Evolutionary conservation across 331 rosid species (phyloP), one percentile per base, ranked within the genome.

Genomic region (Stylosanthes scabra): DNA sequence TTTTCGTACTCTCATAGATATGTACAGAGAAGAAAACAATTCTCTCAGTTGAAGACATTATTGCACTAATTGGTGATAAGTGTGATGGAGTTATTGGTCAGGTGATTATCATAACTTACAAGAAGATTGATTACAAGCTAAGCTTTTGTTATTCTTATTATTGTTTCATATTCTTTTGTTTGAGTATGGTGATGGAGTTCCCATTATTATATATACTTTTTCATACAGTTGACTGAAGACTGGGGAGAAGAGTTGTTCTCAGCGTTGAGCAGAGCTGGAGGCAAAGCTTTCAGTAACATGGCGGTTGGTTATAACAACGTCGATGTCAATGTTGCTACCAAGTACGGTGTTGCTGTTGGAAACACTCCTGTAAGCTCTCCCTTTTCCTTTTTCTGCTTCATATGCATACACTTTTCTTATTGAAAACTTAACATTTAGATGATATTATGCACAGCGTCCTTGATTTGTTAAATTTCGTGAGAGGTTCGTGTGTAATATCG

Each of bases 1-100:
- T 41, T 5, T 42, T 12, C 27, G 34, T 68, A 68, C 45, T 66
- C 12, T 68, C 14, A 12, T 31, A 95, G 97, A 90, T 95, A 78
- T 95, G 99, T 66, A 92, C 97, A 2, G 83, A 88, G 86, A 92
- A 95, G 91, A 95, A 92, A 85, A 92, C 99, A 0, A 95, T 95
- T 40, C 89, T 95, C 3, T 91, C 99, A 0, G 88, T 95, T 75
- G 97, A 95, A 83, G 99, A 95, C 63, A 95, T 95, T 11, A 81
- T 95, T 80, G 90, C 97, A 76, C 86, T 95, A 54, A 95, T 95
- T 54, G 97, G 97, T 61, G 83, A 88, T 66, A 95, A 75, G 90
- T 95, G 97, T 55, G 99, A 95, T 66, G 99, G 99, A 52, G 99
- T 95, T 47, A 95, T 95, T 37, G 99, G 99, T 6, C 99, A 95